Evolutionary conservation across 257 asterid genomes (phyloP), one percentile per base, ranked within the genome.

Genomic region (Penstemon newberryi): DNA sequence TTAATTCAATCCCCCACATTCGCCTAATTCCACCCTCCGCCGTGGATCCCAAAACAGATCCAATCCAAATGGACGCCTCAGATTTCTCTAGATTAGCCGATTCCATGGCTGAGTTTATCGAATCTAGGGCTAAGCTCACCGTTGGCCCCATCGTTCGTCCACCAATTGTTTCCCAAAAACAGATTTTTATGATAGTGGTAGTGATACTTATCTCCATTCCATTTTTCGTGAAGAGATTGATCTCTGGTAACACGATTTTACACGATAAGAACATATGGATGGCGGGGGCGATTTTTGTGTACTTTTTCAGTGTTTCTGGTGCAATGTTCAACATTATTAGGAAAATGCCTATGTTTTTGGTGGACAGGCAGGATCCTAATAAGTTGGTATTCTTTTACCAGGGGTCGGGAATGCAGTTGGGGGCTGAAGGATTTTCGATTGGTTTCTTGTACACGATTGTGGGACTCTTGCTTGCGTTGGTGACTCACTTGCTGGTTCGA

Each of bases 301-400:
- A 94, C 87, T 91, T 94, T 63, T 94, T 94, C 71, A 94, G 99
- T 44, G 98, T 94, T 54, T 83, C 97, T 0, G 99, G 99, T 44
- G 83, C 92, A 8, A 94, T 91, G 97, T 86, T 85, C 56, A 94
- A 88, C 65, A 91, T 94, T 12, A 94, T 94, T 62, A 71, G 98
- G 86, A 94, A 94, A 78, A 92, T 89, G 87, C 97, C 99, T 0
- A 78, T 94, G 93, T 83, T 86, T 72, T 33, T 94, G 71, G 54
- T 54, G 36, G 99, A 94, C 70, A 84, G 86, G 80, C 72, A 94
- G 54, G 89, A 91, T 76, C 98, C 99, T 0, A 43, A 61, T 12
- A 86, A 83, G 78, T 54, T 83, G 66, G 83, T 89, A 4, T 89
- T 84, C 86, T 91, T 91, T 69, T 89, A 94, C 76, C 90, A 91